phyloP scores from a whole-genome alignment of 345 rosid genomes.

The Theobroma cacao region DNA sequence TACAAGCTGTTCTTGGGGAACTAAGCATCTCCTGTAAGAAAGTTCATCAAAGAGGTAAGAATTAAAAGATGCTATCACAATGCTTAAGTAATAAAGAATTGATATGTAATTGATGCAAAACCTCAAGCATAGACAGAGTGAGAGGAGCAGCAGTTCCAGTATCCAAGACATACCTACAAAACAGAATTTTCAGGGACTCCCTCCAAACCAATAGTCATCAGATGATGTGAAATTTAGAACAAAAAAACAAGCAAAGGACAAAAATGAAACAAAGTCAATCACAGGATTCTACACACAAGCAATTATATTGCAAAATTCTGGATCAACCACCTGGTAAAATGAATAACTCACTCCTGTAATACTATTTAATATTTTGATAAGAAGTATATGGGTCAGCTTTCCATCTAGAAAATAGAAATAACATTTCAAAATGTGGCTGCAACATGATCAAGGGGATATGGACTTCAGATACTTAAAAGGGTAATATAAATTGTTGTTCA shows the following conservation, averaged over 20 bases:
- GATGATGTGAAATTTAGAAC: not conserved
- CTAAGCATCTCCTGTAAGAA: conserved; percentile 84
- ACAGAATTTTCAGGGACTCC: conserved; percentile 17
- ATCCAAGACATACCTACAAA: conserved; percentile 90
- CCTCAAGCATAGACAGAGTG: conserved; percentile 94
- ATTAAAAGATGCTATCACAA: conserved; percentile 20
- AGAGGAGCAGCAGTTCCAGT: conserved; percentile 98
- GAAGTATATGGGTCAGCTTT: not conserved
- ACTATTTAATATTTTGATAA: too few relatives aligned
- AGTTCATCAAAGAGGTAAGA: conserved; percentile 11
- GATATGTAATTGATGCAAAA: conserved; percentile 30
- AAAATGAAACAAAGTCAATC: not conserved
- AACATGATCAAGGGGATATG: not conserved
- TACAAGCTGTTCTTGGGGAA: conserved; percentile 73
- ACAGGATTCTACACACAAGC: not conserved
- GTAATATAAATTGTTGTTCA: not conserved
- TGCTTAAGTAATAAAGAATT: conserved; percentile 4
- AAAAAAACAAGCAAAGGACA: not conserved
- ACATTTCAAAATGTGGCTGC: not conserved
- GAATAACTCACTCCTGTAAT: not conserved
- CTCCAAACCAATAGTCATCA: not conserved
- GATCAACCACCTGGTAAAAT: not conserved
- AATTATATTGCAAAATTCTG: not conserved
- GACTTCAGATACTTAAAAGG: not conserved
- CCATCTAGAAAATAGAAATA: not conserved